Percentiles rank a stretch among this genome's conserved stretches.
phyloP scores from a whole-genome alignment of 257 asterid genomes.

The Nicotiana knightiana region DNA sequence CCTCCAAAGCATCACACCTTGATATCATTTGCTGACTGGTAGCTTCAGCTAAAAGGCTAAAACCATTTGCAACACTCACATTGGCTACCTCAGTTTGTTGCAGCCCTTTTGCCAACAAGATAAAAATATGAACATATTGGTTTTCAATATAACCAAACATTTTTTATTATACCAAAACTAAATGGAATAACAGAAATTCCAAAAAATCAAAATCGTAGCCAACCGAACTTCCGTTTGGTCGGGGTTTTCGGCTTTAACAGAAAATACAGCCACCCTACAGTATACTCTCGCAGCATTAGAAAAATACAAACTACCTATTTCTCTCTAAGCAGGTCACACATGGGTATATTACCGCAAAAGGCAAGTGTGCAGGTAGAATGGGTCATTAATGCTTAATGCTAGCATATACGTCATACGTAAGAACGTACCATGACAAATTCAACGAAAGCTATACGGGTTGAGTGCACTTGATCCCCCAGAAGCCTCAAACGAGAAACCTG shows the following conservation, averaged over 20 bases:
- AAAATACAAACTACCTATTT: neutral
- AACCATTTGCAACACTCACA: no score
- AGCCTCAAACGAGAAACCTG: constrained; percentile 97
- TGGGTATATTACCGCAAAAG: neutral
- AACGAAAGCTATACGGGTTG: constrained; percentile 85
- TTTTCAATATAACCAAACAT: no score
- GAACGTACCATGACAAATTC: constrained; percentile 67
- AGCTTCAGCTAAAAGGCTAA: no score
- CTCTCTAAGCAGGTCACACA: neutral
- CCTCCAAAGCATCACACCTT: no score
- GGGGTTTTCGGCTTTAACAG: neutral
- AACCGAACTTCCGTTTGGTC: neutral
- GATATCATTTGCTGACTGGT: no score
- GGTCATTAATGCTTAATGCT: neutral
- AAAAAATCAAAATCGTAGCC: neutral
- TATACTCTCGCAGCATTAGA: neutral
- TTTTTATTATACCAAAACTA: neutral
- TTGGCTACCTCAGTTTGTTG: no score
- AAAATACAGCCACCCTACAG: neutral
- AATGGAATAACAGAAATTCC: neutral
- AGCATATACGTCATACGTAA: neutral
- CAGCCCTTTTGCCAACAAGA: no score
- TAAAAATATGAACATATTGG: neutral
- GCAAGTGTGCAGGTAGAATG: neutral
- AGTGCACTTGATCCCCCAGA: constrained; percentile 88